A percentile compares a stretch with the other conserved stretches of the same genome.
Evolutionary conservation across 2,329 filamentous ascomycete genomes (phyloP).

Genomic region (Neoascochyta sp.): DNA sequence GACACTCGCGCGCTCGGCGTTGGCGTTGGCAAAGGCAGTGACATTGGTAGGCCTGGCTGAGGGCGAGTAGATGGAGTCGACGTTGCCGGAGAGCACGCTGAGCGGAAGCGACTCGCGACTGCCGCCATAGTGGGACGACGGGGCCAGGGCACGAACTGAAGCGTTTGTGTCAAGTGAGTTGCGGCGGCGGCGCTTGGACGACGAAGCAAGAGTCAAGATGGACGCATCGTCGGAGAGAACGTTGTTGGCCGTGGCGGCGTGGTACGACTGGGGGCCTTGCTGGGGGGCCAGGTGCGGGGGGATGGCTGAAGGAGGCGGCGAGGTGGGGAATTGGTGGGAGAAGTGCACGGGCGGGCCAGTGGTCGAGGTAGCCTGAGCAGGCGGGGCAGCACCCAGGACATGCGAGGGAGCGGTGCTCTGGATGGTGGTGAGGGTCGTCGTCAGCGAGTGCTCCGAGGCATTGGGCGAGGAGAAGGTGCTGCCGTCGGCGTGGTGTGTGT

Average conservation of each 20-base stretch:
- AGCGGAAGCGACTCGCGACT: constrained; percentile 76
- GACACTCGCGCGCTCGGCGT: constrained; percentile 69
- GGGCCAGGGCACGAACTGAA: constrained; percentile 78
- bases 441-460: constrained; percentile 74
- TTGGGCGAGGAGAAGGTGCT: constrained; percentile 80
- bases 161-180: constrained; percentile 83
- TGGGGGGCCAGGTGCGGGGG: constrained; percentile 63
- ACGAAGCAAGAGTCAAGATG: constrained; percentile 79
- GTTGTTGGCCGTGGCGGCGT: constrained; percentile 75
- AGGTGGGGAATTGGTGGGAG: constrained; percentile 55
- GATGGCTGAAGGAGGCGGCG: constrained; percentile 63
- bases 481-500: constrained; percentile 58
- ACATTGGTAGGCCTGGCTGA: constrained; percentile 51
- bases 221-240: constrained; percentile 81
- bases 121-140: constrained; percentile 76
- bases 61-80: constrained; percentile 49
- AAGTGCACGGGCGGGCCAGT: constrained; percentile 50
- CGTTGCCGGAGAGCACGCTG: constrained; percentile 70
- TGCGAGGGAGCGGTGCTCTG: constrained; percentile 63
- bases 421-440: constrained; percentile 81
- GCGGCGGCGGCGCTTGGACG: constrained; percentile 71
- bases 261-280: constrained; percentile 66
- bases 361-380: constrained; percentile 34
- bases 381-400: constrained; percentile 34
- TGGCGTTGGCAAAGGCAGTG: constrained; percentile 48